These are phyloP conservation scores for Torrubiella hemipterigena DNA, from an alignment of 2,329 filamentous ascomycete genomes.

Conservation along the genomic window DNA sequence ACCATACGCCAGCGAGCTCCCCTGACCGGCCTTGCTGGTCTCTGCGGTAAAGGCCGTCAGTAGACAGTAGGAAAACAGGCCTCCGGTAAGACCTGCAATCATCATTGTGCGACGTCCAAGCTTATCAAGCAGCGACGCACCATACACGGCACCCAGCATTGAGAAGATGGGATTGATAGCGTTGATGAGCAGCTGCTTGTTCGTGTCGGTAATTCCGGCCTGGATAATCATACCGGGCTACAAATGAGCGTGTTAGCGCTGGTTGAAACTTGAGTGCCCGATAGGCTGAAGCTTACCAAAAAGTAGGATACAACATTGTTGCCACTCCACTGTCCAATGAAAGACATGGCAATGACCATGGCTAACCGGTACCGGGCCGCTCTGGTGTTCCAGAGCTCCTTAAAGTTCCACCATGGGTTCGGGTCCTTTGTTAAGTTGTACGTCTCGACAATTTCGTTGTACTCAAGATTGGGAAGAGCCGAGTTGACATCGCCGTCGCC, in stretches of 20 bases:
- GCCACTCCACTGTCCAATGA: conserved; percentile 36
- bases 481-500: conserved; percentile 41
- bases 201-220: conserved; percentile 24
- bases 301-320: conserved; percentile 32
- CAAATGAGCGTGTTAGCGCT: conserved; percentile 12
- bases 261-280: too few relatives aligned
- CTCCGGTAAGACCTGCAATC: conserved; percentile 20
- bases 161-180: conserved; percentile 31
- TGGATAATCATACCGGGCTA: conserved; percentile 27
- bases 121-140: conserved; percentile 25
- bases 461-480: conserved; percentile 42
- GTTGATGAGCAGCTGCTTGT: conserved; percentile 28
- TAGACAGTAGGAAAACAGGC: conserved; percentile 15
- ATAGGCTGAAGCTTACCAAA: conserved; percentile 13
- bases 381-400: conserved; percentile 36
- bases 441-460: conserved; percentile 42
- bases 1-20: conserved; percentile 25
- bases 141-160: conserved; percentile 25
- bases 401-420: conserved; percentile 49
- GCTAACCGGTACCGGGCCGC: conserved; percentile 34
- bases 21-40: conserved; percentile 15
- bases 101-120: conserved; percentile 27
- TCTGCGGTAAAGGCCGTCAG: conserved; percentile 22
- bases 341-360: conserved; percentile 38
- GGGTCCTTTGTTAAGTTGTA: conserved; percentile 34